Percentiles rank a stretch among this genome's conserved stretches.
phyloP scores from a whole-genome alignment of 2,329 filamentous ascomycete species.

The Lanzia echinophila region DNA sequence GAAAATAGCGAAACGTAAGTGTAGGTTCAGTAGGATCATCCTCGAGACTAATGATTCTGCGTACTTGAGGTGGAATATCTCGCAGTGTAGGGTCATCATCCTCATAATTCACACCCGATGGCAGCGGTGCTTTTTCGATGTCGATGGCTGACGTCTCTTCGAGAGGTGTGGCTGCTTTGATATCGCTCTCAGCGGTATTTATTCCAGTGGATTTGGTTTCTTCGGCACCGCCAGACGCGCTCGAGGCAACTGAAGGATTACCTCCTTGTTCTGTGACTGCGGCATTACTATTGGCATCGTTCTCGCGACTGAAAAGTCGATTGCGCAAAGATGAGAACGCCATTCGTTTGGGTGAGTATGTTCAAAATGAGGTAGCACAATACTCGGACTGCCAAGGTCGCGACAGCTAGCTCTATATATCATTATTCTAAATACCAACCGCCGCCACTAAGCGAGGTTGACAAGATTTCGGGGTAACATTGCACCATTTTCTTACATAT shows the following conservation, averaged over 20 bases:
- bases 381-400: background rate
- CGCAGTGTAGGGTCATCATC: conserved; percentile 45
- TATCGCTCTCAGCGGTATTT: background rate
- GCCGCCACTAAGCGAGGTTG: background rate
- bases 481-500: background rate
- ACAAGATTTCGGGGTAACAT: background rate
- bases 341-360: background rate
- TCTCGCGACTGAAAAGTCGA: background rate
- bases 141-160: conserved; percentile 33
- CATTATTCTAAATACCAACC: background rate
- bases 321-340: background rate
- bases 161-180: conserved; percentile 15
- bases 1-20: conserved; percentile 53
- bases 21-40: conserved; percentile 50
- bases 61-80: conserved; percentile 48
- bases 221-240: conserved; percentile 1
- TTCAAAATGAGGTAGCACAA: background rate
- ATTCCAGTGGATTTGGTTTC: background rate
- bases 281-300: background rate
- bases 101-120: conserved; percentile 8
- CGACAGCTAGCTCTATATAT: background rate
- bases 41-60: conserved; percentile 49
- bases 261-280: background rate
- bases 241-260: background rate
- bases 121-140: conserved; percentile 2